Evolutionary conservation across 352 stramenopile species (phyloP), one percentile per base, ranked within the genome.

Genomic region (Phytophthora brassicae): DNA sequence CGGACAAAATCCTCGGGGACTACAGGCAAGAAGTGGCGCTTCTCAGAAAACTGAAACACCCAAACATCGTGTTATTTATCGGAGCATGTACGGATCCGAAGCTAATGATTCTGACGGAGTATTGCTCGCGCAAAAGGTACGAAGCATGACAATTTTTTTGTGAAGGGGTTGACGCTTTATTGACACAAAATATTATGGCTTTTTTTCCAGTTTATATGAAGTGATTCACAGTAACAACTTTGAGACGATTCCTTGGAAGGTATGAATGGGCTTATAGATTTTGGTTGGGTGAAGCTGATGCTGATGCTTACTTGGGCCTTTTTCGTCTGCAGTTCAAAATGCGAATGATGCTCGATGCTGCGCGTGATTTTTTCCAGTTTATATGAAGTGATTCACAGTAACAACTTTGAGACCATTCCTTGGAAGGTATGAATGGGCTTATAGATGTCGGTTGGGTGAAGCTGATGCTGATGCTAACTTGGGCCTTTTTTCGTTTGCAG

Each of bases 21-120:
- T 96, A 96, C 71, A 88, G 77, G 13, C 76, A 86, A 67, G 87
- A 96, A 80, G 87, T 96, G 16, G 87, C 84, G 26, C 60, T 96
- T 54, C 73, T 96, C 16, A 79, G 85, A 65, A 90, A 94, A 60
- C 77, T 96, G 54, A 94, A 93, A 65, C 87, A 96, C 53, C 87
- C 87, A 38, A 96, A 96, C 56, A 96, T 96, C 61, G 86, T 96
- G 22, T 72, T 96, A 72, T 96, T 96, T 76, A 96, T 96, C 62
- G 87, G 87, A 64, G 87, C 87, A 50, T 96, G 87, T 64, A 96
- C 86, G 50, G 84, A 94, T 48, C 86, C 87, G 17, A 94, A 92
- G 68, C 68, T 96, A 29, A 90, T 96, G 79, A 96, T 96, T 64
- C 67, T 96, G 42, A 96, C 84, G 12, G 87, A 96, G 64, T 96